phyloP scores from a whole-genome alignment of 2,329 filamentous ascomycete genomes.

The Fusarium vanettenii region DNA sequence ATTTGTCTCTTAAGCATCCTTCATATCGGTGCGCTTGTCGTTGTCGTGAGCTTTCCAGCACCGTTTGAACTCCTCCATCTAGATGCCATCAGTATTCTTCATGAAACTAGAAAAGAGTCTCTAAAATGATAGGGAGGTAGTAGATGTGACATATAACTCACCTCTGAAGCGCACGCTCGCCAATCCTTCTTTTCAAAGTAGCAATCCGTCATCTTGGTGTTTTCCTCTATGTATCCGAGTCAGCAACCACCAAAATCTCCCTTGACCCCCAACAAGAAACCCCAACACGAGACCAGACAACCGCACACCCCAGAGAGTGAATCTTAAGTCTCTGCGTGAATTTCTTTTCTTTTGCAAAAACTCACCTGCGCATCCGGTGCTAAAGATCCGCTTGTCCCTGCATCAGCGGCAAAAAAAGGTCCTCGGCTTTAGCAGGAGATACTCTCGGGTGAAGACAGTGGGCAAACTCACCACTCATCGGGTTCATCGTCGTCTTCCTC shows the following conservation, averaged over 20 bases:
- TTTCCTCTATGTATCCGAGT: conserved; percentile 73
- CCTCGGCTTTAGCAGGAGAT: conserved; percentile 38
- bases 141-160: conserved; percentile 57
- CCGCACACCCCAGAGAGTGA: too few relatives aligned
- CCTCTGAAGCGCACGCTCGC: conserved; percentile 88
- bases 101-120: background rate
- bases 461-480: conserved; percentile 84
- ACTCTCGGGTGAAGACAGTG: background rate
- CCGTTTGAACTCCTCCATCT: conserved; percentile 91
- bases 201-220: conserved; percentile 91
- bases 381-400: conserved; percentile 98
- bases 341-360: background rate
- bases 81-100: conserved; percentile 21
- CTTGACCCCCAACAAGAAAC: conserved; percentile 21
- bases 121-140: background rate
- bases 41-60: conserved; percentile 96
- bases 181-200: conserved; percentile 97
- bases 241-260: conserved; percentile 1
- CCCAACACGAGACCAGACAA: conserved; percentile 1
- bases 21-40: conserved; percentile 81
- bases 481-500: conserved; percentile 76
- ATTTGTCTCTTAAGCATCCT: conserved; percentile 63
- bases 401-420: conserved; percentile 33
- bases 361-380: conserved; percentile 90
- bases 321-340: background rate